phyloP scores from a whole-genome alignment of 768 basidiomycete genomes.

The Antrodiella citrinella region DNA sequence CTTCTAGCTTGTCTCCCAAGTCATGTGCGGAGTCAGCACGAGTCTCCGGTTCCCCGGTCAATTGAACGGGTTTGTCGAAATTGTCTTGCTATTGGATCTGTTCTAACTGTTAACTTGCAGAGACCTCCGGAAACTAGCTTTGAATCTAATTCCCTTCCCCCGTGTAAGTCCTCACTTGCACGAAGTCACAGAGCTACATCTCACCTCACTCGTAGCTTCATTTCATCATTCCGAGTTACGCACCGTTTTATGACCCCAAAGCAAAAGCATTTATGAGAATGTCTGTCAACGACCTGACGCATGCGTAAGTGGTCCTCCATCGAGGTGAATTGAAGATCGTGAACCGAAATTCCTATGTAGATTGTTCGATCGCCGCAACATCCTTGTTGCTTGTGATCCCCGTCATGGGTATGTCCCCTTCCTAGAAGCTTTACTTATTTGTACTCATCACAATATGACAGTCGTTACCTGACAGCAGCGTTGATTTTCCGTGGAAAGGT shows the following conservation, averaged over 20 bases:
- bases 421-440: not conserved
- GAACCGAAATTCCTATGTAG: constrained; percentile 26
- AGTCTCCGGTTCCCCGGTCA: constrained; percentile 92
- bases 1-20: constrained; percentile 64
- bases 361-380: constrained; percentile 71
- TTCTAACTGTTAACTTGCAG: constrained; percentile 26
- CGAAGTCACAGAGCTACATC: constrained; percentile 4
- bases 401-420: constrained; percentile 49
- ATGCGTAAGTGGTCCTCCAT: constrained; percentile 42
- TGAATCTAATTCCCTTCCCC: constrained; percentile 96
- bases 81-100: not conserved
- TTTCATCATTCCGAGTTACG: constrained; percentile 94
- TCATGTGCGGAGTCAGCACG: constrained; percentile 93
- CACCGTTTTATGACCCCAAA: constrained; percentile 73
- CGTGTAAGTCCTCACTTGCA: constrained; percentile 41
- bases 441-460: constrained; percentile 19
- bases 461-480: constrained; percentile 82
- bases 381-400: constrained; percentile 80
- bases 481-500: constrained; percentile 83
- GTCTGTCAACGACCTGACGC: constrained; percentile 63
- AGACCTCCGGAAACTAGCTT: constrained; percentile 81
- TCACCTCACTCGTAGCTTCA: constrained; percentile 59
- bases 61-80: constrained; percentile 63
- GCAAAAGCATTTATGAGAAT: constrained; percentile 51
- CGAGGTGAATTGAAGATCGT: constrained; percentile 1